Evolutionary conservation across 2,329 filamentous ascomycete species (phyloP), one percentile per base, ranked within the genome.

Genomic region (Atkinsonella hypoxylon): DNA sequence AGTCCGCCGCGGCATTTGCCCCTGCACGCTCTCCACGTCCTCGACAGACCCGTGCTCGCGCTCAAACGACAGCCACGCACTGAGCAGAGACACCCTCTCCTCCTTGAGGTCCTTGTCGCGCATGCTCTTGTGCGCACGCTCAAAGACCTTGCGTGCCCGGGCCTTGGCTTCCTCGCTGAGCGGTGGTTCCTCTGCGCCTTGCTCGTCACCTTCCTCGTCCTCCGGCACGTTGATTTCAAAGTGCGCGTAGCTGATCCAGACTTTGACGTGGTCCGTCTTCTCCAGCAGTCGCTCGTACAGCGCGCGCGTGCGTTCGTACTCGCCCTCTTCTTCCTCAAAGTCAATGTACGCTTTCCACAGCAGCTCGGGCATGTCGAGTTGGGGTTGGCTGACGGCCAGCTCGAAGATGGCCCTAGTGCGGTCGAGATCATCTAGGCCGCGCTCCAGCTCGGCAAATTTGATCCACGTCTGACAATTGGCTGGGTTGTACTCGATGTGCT

Each of bases 331-430:
- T 64, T 97, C 91, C 69, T 98, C 93, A 62, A 97, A 97, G 67
- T 98, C 93, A 59, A 98, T 97, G 67, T 95, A 98, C 1, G 89
- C 83, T 70, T 97, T 97, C 93, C 93, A 98, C 1, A 97, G 75
- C 48, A 97, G 75, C 70, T 98, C 93, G 0, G 93, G 93, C 93
- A 98, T 98, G 66, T 98, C 93, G 13, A 98, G 76, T 32, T 82
- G 78, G 1, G 83, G 77, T 66, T 97, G 90, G 46, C 79, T 75
- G 54, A 96, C 84, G 2, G 88, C 91, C 30, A 97, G 76, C 68
- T 97, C 91, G 63, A 89, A 97, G 58, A 98, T 95, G 44, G 86
- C 90, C 42, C 93, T 78, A 15, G 88, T 83, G 31, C 93, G 85
- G 18, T 95, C 89, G 3, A 90, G 70, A 61, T 98, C 93, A 63